Base-by-base conservation (phyloP, 2,329 filamentous ascomycete genomes). In the Knufia petricola region DNA sequence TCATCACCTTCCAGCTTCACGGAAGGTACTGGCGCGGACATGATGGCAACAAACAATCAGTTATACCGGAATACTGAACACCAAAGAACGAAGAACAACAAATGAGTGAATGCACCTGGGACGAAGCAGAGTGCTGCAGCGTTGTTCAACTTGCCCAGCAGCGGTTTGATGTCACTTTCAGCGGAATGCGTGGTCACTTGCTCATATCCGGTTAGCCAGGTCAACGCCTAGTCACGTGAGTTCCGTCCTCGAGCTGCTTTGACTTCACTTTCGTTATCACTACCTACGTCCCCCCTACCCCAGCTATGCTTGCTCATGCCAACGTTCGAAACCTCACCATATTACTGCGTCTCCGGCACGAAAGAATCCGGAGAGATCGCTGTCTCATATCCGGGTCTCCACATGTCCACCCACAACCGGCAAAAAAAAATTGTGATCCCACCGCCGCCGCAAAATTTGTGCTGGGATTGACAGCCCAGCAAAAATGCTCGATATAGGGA, bases 1-100 rank as follows among this genome's bases (percentile, higher is more conserved):
- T 30, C 40, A 23, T 41, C 39, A 17, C 20, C 39, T 26, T 44
- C 41, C 6, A 44, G 17, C 28, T 44, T 44, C 26, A 44, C 28
- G 40, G 17, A 24, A 12, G 41, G 41, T 17, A 44, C 32, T 21
- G 41, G 26, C 4, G 41, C 17, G 12, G 41, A 23, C 41, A 44
- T 44, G 24, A 12, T 17, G 32, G 32, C 32, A n/a, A n/a, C 32
- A 36, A n/a, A 4, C 7, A 8, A n/a, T 36, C 4, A 6, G 13
- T 4, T 17, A 36, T n/a, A 36, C 32, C 9, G 6, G 32, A 36
- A 8, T 6, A 17, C 6, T 6, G 32, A 17, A 4, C 4, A n/a
- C 7, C 32, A 36, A 6, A 36, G 32, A 36, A 36, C 7, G 4
- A 7, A 36, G n/a, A 36, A 36, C 32, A 36, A 36, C 26, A 28